These are phyloP conservation scores for Neurospora africana DNA, from an alignment of 495 filamentous ascomycete species.

Conservation along the genomic window DNA sequence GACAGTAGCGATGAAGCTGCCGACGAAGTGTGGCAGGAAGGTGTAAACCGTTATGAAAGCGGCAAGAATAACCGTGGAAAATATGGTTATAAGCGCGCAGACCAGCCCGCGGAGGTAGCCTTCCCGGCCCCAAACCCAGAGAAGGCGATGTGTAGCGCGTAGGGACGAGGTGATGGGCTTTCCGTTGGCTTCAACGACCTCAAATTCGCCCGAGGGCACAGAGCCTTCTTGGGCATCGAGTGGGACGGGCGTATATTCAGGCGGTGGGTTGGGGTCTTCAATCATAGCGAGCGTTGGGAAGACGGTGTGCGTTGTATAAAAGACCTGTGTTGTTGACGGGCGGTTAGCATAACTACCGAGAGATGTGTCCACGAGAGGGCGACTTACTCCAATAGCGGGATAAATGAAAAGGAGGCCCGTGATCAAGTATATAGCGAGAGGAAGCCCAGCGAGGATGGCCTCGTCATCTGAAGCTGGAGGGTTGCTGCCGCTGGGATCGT, in stretches of 20 bases:
- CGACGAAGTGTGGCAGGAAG: conserved; percentile 18
- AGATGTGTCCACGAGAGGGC: neutral
- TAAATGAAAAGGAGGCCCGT: neutral
- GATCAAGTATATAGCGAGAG: conserved; percentile 12
- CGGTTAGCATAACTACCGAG: conserved; percentile 5
- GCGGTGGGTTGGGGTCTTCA: conserved; percentile 37
- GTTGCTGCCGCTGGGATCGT: neutral
- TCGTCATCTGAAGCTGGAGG: neutral
- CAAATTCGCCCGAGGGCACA: conserved; percentile 12
- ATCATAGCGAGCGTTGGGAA: conserved; percentile 37
- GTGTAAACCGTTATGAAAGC: conserved; percentile 11
- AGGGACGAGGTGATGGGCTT: conserved; percentile 34
- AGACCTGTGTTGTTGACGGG: conserved; percentile 13
- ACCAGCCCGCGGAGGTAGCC: conserved; percentile 31
- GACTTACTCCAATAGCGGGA: conserved; percentile 24
- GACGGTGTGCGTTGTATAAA: conserved; percentile 30
- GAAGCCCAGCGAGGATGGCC: neutral
- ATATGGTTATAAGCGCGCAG: conserved; percentile 15
- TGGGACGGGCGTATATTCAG: conserved; percentile 33
- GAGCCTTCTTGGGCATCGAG: conserved; percentile 15
- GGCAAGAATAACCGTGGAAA: conserved; percentile 10
- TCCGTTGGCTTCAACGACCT: neutral
- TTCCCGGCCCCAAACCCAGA: conserved; percentile 27
- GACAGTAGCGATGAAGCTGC: conserved; percentile 23
- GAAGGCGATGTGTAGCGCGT: conserved; percentile 29